These are phyloP conservation scores for Pezicula radicicola DNA, from an alignment of 2,329 filamentous ascomycete species.

Conservation along the genomic window DNA sequence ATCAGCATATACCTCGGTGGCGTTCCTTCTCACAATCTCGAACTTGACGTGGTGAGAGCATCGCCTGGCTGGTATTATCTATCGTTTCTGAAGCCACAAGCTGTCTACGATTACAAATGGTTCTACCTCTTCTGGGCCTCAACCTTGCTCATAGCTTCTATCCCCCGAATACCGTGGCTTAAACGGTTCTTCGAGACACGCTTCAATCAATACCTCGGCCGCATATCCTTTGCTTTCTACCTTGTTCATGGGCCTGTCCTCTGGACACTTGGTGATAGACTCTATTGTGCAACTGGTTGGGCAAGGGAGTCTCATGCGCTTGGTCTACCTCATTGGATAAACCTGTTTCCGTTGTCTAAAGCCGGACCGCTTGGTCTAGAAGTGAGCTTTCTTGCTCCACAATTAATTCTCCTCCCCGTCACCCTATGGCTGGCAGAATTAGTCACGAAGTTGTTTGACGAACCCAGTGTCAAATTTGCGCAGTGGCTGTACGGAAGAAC, in stretches of 20 bases:
- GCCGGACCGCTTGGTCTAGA: constrained; percentile 59
- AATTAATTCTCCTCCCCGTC: constrained; percentile 56
- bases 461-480: constrained; percentile 56
- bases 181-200: constrained; percentile 55
- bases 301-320: constrained; percentile 42
- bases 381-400: constrained; percentile 54
- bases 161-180: constrained; percentile 56
- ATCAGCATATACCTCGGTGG: constrained; percentile 57
- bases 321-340: constrained; percentile 54
- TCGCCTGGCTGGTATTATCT: constrained; percentile 44
- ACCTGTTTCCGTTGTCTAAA: constrained; percentile 51
- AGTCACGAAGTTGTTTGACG: constrained; percentile 54
- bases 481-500: constrained; percentile 53
- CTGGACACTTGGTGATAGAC: constrained; percentile 55
- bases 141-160: constrained; percentile 49
- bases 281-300: constrained; percentile 62
- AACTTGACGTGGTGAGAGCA: constrained; percentile 45
- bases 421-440: constrained; percentile 58
- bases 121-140: constrained; percentile 64
- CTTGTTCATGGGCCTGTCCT: constrained; percentile 62
- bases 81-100: constrained; percentile 59
- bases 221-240: constrained; percentile 61
- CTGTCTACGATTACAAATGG: constrained; percentile 65
- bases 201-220: constrained; percentile 60
- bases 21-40: constrained; percentile 48